phyloP scores from a whole-genome alignment of 352 stramenopile species.

The Elongisporangium anandrum region DNA sequence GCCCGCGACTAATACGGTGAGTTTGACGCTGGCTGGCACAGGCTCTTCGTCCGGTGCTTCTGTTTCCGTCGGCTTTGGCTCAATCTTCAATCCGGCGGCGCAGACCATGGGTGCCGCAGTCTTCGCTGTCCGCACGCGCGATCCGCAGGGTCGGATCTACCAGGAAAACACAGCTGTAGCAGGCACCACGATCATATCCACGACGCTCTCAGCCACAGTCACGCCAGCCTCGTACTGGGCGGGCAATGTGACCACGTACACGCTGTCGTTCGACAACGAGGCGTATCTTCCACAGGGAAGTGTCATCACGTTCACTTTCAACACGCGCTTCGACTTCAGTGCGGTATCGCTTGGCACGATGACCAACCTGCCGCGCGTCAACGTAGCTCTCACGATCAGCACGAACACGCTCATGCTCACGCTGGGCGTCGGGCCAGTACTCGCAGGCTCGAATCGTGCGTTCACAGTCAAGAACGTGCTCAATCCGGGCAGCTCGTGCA shows the following conservation, averaged over 20 bases:
- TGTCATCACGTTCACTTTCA: slow-evolving; percentile 40
- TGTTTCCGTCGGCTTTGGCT: slow-evolving; percentile 32
- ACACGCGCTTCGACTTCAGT: slow-evolving; percentile 28
- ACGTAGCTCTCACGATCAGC: not conserved
- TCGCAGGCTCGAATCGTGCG: slow-evolving; percentile 23
- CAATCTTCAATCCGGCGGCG: slow-evolving; percentile 51
- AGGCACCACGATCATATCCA: slow-evolving; percentile 18
- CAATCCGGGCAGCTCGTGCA: slow-evolving; percentile 52
- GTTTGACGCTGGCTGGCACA: slow-evolving; percentile 26
- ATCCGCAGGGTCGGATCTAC: slow-evolving; percentile 29
- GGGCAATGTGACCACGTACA: slow-evolving; percentile 33
- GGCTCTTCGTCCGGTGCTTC: slow-evolving; percentile 15
- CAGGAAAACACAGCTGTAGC: slow-evolving; percentile 24
- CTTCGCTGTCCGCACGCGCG: slow-evolving; percentile 42
- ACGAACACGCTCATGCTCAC: slow-evolving; percentile 18
- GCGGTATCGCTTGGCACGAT: slow-evolving; percentile 19
- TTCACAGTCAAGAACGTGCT: slow-evolving; percentile 45
- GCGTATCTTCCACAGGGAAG: slow-evolving; percentile 34
- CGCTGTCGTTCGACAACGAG: slow-evolving; percentile 35
- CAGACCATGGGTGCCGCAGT: slow-evolving; percentile 10
- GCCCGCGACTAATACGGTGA: not conserved
- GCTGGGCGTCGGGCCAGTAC: slow-evolving; percentile 24
- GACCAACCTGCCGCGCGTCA: slow-evolving; percentile 7
- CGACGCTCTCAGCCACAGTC: slow-evolving; percentile 27
- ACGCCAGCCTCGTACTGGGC: slow-evolving; percentile 37